A percentile compares a stretch with the other conserved stretches of the same genome.
Evolutionary conservation across 768 basidiomycete species (phyloP).

Genomic region (Leccinum boreale): DNA sequence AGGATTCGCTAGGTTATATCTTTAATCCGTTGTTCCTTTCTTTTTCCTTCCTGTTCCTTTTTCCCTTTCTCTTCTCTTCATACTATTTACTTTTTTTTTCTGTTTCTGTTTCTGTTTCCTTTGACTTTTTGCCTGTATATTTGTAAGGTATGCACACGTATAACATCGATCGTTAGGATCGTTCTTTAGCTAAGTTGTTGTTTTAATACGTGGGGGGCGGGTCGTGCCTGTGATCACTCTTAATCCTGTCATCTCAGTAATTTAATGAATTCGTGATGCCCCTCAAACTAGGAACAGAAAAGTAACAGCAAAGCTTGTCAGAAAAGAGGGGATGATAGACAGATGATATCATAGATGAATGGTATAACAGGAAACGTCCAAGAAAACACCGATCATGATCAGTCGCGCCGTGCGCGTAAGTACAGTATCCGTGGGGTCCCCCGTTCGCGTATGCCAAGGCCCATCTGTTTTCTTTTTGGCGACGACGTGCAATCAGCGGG

Average conservation of each 20-base stretch:
- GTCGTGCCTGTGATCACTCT: neutral
- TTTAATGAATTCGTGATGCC: neutral
- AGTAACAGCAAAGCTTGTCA: neutral
- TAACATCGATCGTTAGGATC: conserved; percentile 16
- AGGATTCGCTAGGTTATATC: neutral
- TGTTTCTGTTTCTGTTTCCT: neutral
- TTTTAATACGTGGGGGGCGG: conserved; percentile 12
- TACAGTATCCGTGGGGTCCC: neutral
- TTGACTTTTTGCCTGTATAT: conserved; percentile 13
- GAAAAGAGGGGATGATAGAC: neutral
- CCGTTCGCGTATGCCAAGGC: no score
- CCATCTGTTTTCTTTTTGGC: neutral
- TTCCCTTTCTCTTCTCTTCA: neutral
- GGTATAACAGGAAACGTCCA: neutral
- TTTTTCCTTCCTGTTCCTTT: neutral
- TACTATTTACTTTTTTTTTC: neutral
- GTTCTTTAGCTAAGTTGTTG: neutral
- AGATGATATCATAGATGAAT: neutral
- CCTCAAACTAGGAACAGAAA: neutral
- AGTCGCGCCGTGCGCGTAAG: neutral
- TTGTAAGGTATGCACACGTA: conserved; percentile 16
- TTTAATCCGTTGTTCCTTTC: neutral
- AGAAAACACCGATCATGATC: neutral
- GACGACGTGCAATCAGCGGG: conserved; percentile 1
- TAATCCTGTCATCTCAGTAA: neutral